These are phyloP conservation scores for Quercus lobata DNA, from an alignment of 331 rosid genomes.

Conservation along the genomic window DNA sequence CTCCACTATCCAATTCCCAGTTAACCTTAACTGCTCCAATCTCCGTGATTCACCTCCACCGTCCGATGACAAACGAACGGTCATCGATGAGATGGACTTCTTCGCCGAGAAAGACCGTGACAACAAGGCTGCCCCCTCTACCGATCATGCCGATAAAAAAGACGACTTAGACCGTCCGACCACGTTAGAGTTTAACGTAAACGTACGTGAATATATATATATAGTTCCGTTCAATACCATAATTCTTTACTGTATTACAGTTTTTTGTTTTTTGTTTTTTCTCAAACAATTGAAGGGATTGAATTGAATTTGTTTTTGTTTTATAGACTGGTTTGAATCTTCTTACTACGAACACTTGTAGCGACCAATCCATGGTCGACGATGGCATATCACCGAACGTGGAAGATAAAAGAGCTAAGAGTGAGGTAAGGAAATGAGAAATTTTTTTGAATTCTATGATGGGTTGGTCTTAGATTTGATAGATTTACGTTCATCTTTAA, in stretches of 20 bases:
- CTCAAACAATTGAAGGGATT: neutral
- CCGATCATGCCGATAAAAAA: slow-evolving; percentile 2
- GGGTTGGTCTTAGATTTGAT: neutral
- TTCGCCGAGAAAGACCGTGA: slow-evolving; percentile 30
- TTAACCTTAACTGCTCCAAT: slow-evolving; percentile 45
- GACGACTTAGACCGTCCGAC: slow-evolving; percentile 10
- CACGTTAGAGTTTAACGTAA: slow-evolving; percentile 35
- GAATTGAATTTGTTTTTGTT: neutral
- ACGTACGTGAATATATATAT: slow-evolving; percentile 32
- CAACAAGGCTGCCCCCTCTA: slow-evolving; percentile 19
- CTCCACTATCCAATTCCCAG: slow-evolving; percentile 41
- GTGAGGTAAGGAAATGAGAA: slow-evolving; percentile 35
- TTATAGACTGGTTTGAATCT: slow-evolving; percentile 70
- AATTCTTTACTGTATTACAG: too few relatives aligned
- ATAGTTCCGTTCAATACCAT: too few relatives aligned
- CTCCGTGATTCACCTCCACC: slow-evolving; percentile 16
- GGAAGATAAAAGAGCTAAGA: slow-evolving; percentile 38
- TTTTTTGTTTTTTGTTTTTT: neutral
- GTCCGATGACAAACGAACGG: slow-evolving; percentile 15
- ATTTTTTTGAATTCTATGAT: neutral
- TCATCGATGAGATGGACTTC: slow-evolving; percentile 68
- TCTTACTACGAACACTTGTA: slow-evolving; percentile 46
- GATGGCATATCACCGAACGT: slow-evolving; percentile 33
- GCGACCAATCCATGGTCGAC: slow-evolving; percentile 60
- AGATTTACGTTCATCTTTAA: neutral